A percentile compares a stretch with the other conserved stretches of the same genome.
phyloP scores from a whole-genome alignment of 176 grass and related monocot species.

The Lolium perenne region DNA sequence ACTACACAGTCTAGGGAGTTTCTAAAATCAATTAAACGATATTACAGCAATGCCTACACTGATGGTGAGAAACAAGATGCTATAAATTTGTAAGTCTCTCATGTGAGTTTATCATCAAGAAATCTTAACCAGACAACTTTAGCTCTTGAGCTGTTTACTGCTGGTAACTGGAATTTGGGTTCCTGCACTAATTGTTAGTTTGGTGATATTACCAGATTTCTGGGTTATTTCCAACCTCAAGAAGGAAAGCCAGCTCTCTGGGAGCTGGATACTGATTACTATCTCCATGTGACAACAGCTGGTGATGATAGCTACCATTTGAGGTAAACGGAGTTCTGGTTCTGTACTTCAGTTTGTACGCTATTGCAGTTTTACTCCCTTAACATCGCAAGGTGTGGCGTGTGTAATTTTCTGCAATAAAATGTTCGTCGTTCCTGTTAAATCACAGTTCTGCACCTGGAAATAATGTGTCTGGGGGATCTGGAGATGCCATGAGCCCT shows the following conservation, averaged over 20 bases:
- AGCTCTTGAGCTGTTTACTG: constrained; percentile 44
- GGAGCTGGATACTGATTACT: constrained; percentile 98
- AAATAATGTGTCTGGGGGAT: constrained; percentile 38
- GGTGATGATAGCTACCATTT: constrained; percentile 68
- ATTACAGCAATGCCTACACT: constrained; percentile 97
- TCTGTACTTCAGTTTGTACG: constrained; percentile 25
- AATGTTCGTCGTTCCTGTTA: constrained; percentile 29
- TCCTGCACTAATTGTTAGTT: constrained; percentile 39
- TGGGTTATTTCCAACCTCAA: constrained; percentile 95
- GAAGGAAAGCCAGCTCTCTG: constrained; percentile 96
- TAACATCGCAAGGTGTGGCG: constrained; percentile 15
- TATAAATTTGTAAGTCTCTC: constrained; percentile 90
- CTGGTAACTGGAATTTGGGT: constrained; percentile 26
- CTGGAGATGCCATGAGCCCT: constrained; percentile 47
- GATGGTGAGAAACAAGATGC: constrained; percentile 99
- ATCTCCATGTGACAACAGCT: constrained; percentile 89
- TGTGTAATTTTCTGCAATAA: constrained; percentile 17
- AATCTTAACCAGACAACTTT: constrained; percentile 13
- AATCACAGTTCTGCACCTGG: constrained; percentile 48
- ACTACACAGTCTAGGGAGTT: constrained; percentile 96
- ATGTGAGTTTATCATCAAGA: constrained; percentile 29
- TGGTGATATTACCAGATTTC: constrained; percentile 71
- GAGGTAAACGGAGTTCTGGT: constrained; percentile 51
- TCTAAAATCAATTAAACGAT: constrained; percentile 92
- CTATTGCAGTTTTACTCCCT: neutral